A percentile compares a stretch with the other conserved stretches of the same genome.
phyloP scores from a whole-genome alignment of 805 yeast species.

The Scheffersomyces ergatensis region DNA sequence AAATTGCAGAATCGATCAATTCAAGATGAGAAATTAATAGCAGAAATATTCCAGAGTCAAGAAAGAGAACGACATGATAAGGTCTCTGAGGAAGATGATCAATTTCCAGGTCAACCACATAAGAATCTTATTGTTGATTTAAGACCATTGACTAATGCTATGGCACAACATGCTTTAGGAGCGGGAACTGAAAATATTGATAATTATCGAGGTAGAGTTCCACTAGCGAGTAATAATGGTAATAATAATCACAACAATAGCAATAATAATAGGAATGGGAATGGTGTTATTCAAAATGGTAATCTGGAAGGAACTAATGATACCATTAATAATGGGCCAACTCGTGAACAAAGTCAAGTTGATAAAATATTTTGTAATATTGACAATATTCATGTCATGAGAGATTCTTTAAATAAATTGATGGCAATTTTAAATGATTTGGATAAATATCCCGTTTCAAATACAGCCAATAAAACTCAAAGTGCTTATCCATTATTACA shows the following conservation, averaged over 20 bases:
- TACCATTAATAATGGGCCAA: background rate
- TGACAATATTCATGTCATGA: constrained; percentile 93
- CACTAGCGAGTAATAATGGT: constrained; percentile 2
- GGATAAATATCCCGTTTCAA: constrained; percentile 49
- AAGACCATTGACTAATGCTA: constrained; percentile 89
- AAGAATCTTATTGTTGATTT: constrained; percentile 80
- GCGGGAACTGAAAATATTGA: constrained; percentile 98
- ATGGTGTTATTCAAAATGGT: background rate
- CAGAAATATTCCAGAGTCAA: constrained; percentile 70
- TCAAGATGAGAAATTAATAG: constrained; percentile 84
- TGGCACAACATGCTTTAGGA: constrained; percentile 95
- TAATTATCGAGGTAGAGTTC: constrained; percentile 54
- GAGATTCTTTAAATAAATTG: constrained; percentile 72
- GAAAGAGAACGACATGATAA: constrained; percentile 21
- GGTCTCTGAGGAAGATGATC: constrained; percentile 16
- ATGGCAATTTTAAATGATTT: constrained; percentile 63
- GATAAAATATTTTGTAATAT: constrained; percentile 83
- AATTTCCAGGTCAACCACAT: constrained; percentile 33
- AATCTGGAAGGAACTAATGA: background rate
- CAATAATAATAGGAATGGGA: background rate
- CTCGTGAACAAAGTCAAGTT: constrained; percentile 26
- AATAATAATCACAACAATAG: no score
- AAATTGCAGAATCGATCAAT: constrained; percentile 76
- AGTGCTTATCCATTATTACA: constrained; percentile 31
- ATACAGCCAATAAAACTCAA: constrained; percentile 9